phyloP scores from a whole-genome alignment of 2,329 filamentous ascomycete species.

The Cadophora sp. region DNA sequence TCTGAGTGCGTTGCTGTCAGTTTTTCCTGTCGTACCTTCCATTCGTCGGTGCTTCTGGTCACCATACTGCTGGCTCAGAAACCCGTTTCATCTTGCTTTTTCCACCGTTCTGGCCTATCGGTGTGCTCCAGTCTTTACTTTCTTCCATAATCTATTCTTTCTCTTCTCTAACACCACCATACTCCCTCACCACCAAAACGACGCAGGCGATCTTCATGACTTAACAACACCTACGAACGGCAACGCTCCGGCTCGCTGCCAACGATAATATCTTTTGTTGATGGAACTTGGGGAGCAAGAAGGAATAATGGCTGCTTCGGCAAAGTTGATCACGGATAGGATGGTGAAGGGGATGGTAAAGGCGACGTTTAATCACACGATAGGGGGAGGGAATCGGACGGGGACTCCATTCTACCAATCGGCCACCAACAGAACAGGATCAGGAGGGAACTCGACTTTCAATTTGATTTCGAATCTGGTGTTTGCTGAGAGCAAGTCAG shows the following conservation, averaged over 20 bases:
- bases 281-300: slow-evolving; percentile 28
- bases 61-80: slow-evolving; percentile 45
- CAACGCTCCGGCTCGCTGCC: slow-evolving; percentile 43
- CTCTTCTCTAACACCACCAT: slow-evolving; percentile 25
- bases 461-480: slow-evolving; percentile 41
- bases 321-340: slow-evolving; percentile 37
- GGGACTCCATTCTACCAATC: slow-evolving; percentile 20
- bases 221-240: slow-evolving; percentile 39
- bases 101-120: slow-evolving; percentile 40
- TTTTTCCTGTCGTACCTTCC: slow-evolving; percentile 38
- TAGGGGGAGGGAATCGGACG: slow-evolving; percentile 4
- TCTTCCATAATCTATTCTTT: slow-evolving; percentile 32
- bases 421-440: slow-evolving; percentile 22
- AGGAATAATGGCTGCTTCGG: slow-evolving; percentile 35
- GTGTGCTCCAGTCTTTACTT: slow-evolving; percentile 37
- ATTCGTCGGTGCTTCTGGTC: slow-evolving; percentile 38
- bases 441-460: slow-evolving; percentile 28
- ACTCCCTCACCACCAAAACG: slow-evolving; percentile 24
- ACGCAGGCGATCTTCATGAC: slow-evolving; percentile 41
- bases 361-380: slow-evolving; percentile 19
- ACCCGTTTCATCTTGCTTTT: slow-evolving; percentile 40
- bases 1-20: slow-evolving; percentile 36
- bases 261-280: slow-evolving; percentile 28
- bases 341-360: slow-evolving; percentile 20
- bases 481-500: slow-evolving; percentile 54